A percentile compares a stretch with the other conserved stretches of the same genome.
These are phyloP conservation scores for Eragrostis nindensis DNA, from an alignment of 176 grass and related monocot genomes.

Conservation along the genomic window DNA sequence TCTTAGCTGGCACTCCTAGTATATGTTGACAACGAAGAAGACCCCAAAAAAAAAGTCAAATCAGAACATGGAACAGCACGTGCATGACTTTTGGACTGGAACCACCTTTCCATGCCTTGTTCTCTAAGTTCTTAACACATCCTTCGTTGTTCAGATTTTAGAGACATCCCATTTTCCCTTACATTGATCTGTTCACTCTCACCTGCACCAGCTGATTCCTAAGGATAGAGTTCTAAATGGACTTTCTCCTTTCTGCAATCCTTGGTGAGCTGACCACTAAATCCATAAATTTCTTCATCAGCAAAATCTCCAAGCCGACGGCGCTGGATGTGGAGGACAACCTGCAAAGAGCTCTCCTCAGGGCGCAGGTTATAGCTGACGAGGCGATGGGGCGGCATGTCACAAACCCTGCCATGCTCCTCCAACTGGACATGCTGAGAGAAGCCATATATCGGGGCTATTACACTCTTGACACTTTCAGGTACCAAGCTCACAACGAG, in stretches of 20 bases:
- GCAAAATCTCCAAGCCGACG: not conserved
- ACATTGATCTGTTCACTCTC: no score
- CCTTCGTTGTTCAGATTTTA: no score
- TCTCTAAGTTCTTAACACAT: no score
- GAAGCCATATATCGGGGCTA: not conserved
- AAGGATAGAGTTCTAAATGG: no score
- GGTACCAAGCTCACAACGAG: not conserved
- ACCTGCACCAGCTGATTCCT: no score
- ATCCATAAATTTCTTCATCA: no score
- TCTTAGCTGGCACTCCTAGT: not conserved
- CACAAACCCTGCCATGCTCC: slow-evolving; percentile 2
- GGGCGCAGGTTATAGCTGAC: not conserved
- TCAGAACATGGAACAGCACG: not conserved
- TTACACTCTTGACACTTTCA: not conserved
- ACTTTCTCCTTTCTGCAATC: no score
- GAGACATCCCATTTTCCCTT: no score
- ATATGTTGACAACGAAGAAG: no score
- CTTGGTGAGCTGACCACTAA: no score
- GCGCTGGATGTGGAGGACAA: not conserved
- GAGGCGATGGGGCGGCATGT: not conserved
- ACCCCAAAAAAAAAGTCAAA: not conserved
- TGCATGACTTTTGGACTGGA: not conserved
- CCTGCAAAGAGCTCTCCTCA: not conserved
- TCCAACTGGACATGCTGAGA: not conserved
- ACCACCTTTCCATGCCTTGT: not conserved